phyloP scores from a whole-genome alignment of 768 basidiomycete genomes.

The Naganishia antarctica region DNA sequence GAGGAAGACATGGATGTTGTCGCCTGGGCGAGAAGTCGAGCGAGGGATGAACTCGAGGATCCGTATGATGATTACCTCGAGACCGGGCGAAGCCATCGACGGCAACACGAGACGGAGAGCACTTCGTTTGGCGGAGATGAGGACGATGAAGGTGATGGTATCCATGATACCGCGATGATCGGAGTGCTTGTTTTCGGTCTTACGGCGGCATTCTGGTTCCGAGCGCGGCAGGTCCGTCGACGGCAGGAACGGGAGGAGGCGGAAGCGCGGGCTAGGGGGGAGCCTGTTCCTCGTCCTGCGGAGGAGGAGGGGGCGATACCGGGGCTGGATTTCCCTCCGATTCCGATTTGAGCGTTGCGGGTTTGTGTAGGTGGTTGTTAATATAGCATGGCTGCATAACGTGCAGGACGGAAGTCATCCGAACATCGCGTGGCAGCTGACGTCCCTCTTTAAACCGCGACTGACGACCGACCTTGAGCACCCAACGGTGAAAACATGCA shows the following conservation, averaged over 20 bases:
- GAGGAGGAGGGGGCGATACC: not conserved
- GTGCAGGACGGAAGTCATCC: too few relatives aligned
- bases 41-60: constrained; percentile 55
- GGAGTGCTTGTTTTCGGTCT: constrained; percentile 68
- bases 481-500: too few relatives aligned
- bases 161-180: constrained; percentile 76
- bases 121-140: constrained; percentile 55
- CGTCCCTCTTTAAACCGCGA: too few relatives aligned
- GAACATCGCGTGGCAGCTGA: too few relatives aligned
- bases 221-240: constrained; percentile 70
- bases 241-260: constrained; percentile 58
- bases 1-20: constrained; percentile 22
- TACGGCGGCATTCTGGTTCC: constrained; percentile 69
- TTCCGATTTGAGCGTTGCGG: constrained; percentile 6
- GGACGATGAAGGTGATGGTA: constrained; percentile 69
- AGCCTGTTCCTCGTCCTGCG: not conserved
- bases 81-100: constrained; percentile 74
- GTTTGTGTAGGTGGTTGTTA: too few relatives aligned
- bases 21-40: constrained; percentile 13
- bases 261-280: constrained; percentile 20
- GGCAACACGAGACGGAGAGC: constrained; percentile 52
- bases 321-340: constrained; percentile 11
- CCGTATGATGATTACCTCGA: constrained; percentile 51
- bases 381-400: too few relatives aligned
- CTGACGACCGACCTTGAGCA: too few relatives aligned